These are phyloP conservation scores for Aspergillus incahuasiensis DNA, from an alignment of 495 filamentous ascomycete species.

Conservation along the genomic window DNA sequence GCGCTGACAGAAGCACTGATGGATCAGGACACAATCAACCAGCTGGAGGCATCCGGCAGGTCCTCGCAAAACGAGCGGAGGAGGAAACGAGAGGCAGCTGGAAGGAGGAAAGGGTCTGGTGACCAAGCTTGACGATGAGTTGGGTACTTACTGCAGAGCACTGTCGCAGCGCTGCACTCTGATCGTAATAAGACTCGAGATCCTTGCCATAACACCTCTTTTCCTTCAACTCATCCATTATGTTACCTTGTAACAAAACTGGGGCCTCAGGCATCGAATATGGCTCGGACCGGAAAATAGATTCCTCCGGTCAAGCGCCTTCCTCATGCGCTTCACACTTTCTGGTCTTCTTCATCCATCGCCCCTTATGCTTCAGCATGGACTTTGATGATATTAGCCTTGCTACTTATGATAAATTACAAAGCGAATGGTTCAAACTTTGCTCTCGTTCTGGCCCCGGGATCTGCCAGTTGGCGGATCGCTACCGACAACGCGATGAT, in stretches of 20 bases:
- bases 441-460: neutral
- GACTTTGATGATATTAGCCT: constrained; percentile 11
- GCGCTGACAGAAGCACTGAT: too few relatives aligned
- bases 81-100: too few relatives aligned
- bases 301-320: neutral
- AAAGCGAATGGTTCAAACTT: constrained; percentile 7
- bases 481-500: constrained; percentile 9
- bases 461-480: constrained; percentile 6
- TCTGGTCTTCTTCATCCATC: neutral
- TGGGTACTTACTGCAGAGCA: too few relatives aligned
- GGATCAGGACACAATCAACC: neutral
- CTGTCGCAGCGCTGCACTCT: too few relatives aligned
- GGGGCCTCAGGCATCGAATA: neutral
- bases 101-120: too few relatives aligned
- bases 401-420: neutral
- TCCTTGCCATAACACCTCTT: neutral
- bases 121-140: too few relatives aligned
- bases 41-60: neutral
- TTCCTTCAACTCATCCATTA: too few relatives aligned
- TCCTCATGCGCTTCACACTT: neutral
- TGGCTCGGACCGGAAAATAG: neutral
- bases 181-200: too few relatives aligned
- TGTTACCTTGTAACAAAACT: too few relatives aligned
- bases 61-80: neutral
- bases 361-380: neutral